These are phyloP conservation scores for Coemansia sp. DNA, from an alignment of 192 early-diverging fungal species.

Conservation along the genomic window DNA sequence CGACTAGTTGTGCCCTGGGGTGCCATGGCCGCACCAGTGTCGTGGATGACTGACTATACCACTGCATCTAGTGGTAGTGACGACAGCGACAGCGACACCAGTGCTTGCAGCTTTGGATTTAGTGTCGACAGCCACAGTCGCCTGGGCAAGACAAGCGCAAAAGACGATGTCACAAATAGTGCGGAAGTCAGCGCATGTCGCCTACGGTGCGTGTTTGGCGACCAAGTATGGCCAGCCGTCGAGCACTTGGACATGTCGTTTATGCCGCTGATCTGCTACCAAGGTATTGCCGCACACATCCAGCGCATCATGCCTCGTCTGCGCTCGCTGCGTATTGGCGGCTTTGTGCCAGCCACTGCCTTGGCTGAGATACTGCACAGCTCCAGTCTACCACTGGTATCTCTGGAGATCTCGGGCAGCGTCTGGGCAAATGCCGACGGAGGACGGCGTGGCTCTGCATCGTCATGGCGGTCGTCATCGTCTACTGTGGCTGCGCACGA, in stretches of 20 bases:
- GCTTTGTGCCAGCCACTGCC: slow-evolving; percentile 36
- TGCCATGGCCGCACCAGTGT: slow-evolving; percentile 35
- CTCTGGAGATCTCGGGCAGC: slow-evolving; percentile 35
- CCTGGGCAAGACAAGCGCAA: slow-evolving; percentile 5
- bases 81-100: slow-evolving; percentile 6
- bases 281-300: slow-evolving; percentile 32
- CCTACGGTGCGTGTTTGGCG: slow-evolving; percentile 34
- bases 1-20: slow-evolving; percentile 42
- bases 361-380: slow-evolving; percentile 29
- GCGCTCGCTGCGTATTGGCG: slow-evolving; percentile 36
- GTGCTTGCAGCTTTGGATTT: slow-evolving; percentile 2
- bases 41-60: slow-evolving; percentile 14
- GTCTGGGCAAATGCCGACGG: slow-evolving; percentile 35
- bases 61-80: not conserved
- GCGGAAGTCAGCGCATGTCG: slow-evolving; percentile 5
- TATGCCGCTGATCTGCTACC: slow-evolving; percentile 49
- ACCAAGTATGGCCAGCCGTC: slow-evolving; percentile 28
- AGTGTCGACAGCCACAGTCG: slow-evolving; percentile 29
- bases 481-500: slow-evolving; percentile 18
- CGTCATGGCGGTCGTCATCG: slow-evolving; percentile 28
- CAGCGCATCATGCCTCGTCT: slow-evolving; percentile 32
- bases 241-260: slow-evolving; percentile 46
- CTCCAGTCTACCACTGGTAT: slow-evolving; percentile 15
- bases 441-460: slow-evolving; percentile 23
- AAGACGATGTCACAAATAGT: not conserved